These are phyloP conservation scores for Silene latifolia DNA, from an alignment of 148 eudicot species.

Conservation along the genomic window DNA sequence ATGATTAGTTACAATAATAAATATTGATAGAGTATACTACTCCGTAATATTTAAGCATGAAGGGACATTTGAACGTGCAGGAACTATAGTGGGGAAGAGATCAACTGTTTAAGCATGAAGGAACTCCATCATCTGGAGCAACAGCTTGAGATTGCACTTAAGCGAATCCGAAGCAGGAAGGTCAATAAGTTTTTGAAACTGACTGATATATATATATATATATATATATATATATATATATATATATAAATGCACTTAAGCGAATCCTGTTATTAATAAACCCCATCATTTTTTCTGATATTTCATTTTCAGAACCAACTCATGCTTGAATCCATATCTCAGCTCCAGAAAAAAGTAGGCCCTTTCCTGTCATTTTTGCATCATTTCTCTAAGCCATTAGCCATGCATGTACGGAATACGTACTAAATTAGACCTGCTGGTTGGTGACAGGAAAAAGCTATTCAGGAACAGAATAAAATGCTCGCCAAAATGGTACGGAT, in stretches of 20 bases:
- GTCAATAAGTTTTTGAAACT: conserved; percentile 21
- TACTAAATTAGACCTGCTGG: background rate
- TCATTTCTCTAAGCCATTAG: background rate
- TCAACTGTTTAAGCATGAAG: conserved; percentile 48
- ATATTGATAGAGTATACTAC: no score
- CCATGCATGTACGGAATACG: no score
- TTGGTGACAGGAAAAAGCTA: conserved; percentile 46
- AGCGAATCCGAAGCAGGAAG: conserved; percentile 68
- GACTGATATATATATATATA: background rate
- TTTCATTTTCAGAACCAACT: conserved; percentile 56
- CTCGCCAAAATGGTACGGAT: conserved; percentile 49
- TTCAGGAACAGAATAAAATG: conserved; percentile 54
- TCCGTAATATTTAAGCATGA: no score
- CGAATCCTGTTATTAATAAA: no score
- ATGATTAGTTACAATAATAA: no score
- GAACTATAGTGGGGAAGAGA: conserved; percentile 68
- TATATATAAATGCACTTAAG: no score
- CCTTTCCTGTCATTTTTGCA: background rate
- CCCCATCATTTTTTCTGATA: background rate
- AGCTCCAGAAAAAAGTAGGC: conserved; percentile 66
- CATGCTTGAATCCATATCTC: conserved; percentile 68
- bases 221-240: no score
- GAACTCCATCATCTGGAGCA: conserved; percentile 80
- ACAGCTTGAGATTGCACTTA: conserved; percentile 70
- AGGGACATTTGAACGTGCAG: conserved; percentile 24